Evolutionary conservation across 2,329 filamentous ascomycete genomes (phyloP).

Genomic region (Stylonectria norvegica): DNA sequence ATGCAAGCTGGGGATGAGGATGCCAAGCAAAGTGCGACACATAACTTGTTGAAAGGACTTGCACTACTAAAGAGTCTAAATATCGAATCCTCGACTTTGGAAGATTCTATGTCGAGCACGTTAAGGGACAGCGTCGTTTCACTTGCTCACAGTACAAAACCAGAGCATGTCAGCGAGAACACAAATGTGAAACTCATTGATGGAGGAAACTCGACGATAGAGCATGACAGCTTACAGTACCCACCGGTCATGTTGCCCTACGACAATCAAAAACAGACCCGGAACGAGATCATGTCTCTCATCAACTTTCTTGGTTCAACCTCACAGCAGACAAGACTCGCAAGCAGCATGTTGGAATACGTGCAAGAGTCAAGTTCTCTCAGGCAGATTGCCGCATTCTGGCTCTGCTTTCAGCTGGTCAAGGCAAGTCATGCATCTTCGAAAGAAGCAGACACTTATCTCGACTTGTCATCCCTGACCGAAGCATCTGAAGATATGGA

Average conservation of each 20-base stretch:
- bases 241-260: constrained; percentile 59
- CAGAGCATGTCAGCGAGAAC: constrained; percentile 5
- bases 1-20: constrained; percentile 83
- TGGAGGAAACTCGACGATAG: constrained; percentile 9
- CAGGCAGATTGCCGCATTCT: constrained; percentile 67
- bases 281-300: constrained; percentile 56
- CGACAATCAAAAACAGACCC: constrained; percentile 63
- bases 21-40: constrained; percentile 68
- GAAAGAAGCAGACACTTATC: constrained; percentile 61
- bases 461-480: constrained; percentile 49
- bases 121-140: constrained; percentile 71
- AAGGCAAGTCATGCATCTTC: constrained; percentile 52
- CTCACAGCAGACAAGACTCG: constrained; percentile 58
- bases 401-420: constrained; percentile 73
- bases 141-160: constrained; percentile 28
- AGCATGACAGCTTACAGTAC: constrained; percentile 41
- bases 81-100: constrained; percentile 62
- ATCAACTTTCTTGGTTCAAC: constrained; percentile 53
- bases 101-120: constrained; percentile 63
- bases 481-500: constrained; percentile 42
- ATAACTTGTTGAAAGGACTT: constrained; percentile 72
- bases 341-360: constrained; percentile 62
- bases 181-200: constrained; percentile 29
- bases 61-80: constrained; percentile 61
- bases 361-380: constrained; percentile 56